Conservation (phyloP, 176 grass and related monocot species). For the Oryza punctata region DNA sequence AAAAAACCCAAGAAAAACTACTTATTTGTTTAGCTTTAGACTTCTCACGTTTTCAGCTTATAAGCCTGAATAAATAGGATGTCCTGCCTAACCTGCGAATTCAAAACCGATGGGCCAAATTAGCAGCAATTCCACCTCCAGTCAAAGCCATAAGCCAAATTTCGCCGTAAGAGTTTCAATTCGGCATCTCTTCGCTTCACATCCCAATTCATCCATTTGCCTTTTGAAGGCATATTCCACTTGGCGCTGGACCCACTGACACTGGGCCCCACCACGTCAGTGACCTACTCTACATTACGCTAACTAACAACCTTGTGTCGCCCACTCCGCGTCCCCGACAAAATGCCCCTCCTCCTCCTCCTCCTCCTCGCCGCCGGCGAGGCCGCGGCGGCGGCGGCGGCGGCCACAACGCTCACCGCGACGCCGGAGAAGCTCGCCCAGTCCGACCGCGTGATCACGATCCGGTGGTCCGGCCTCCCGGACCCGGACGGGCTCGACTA, state of each 20-base stretch:
- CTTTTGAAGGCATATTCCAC: background rate
- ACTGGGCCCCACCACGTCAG: conserved; percentile 1
- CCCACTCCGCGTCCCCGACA: no score
- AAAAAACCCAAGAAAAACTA: no score
- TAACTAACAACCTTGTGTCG: no score
- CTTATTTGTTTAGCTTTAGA: no score
- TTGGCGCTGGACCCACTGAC: background rate
- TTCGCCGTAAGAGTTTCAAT: background rate
- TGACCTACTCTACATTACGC: background rate
- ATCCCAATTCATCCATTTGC: no score
- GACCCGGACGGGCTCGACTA: conserved; percentile 78
- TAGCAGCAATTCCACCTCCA: background rate
- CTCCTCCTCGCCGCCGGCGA: conserved; percentile 47
- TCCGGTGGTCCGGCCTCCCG: conserved; percentile 66
- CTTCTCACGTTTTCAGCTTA: no score
- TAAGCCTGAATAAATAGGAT: no score
- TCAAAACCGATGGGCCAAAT: no score
- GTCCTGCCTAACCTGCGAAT: no score
- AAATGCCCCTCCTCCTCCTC: conserved; percentile 46
- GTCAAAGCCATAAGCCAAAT: background rate
- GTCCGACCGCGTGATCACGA: conserved; percentile 47
- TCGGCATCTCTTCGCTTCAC: background rate
- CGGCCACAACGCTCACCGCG: conserved; percentile 51
- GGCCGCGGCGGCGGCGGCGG: conserved; percentile 3
- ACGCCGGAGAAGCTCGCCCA: conserved; percentile 51